These are phyloP conservation scores for Withania somnifera DNA, from an alignment of 305 asterid species.

Conservation along the genomic window DNA sequence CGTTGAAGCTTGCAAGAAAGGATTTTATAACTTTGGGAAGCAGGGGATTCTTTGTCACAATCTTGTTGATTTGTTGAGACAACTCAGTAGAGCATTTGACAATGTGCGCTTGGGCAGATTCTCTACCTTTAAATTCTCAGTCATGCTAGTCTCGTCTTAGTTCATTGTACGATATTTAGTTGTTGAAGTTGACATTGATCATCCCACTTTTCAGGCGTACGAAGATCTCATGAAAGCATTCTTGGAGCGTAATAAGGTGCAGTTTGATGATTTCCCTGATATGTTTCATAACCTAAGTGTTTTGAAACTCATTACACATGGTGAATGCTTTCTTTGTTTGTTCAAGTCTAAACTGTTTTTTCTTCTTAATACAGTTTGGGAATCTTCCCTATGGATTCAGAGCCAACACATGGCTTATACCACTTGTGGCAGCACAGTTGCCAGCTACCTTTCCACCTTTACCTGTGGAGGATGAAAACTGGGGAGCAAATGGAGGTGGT, in stretches of 20 bases:
- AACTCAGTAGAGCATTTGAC: slow-evolving; percentile 88
- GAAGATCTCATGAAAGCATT: slow-evolving; percentile 90
- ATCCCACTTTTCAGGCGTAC: slow-evolving; percentile 60
- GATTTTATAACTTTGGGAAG: slow-evolving; percentile 68
- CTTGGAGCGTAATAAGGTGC: slow-evolving; percentile 89
- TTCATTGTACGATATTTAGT: not conserved
- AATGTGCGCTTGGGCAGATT: slow-evolving; percentile 35
- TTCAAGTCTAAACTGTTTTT: not conserved
- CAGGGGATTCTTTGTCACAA: slow-evolving; percentile 76
- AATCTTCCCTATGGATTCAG: slow-evolving; percentile 91
- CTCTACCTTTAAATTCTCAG: not conserved
- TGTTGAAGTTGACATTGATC: slow-evolving; percentile 14
- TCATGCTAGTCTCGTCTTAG: not conserved
- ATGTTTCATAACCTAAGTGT: not conserved
- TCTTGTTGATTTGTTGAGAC: slow-evolving; percentile 90
- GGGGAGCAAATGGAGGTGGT: slow-evolving; percentile 99
- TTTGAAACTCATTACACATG: not conserved
- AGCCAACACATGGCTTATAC: slow-evolving; percentile 96
- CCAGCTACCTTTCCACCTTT: slow-evolving; percentile 72
- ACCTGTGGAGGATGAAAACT: slow-evolving; percentile 80
- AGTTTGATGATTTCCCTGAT: not conserved
- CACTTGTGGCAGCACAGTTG: slow-evolving; percentile 73
- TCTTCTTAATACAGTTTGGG: slow-evolving; percentile 59
- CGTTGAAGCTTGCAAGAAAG: slow-evolving; percentile 73
- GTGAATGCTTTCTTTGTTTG: not conserved